A percentile compares a stretch with the other conserved stretches of the same genome.
Conservation (phyloP, 208 protist species). For the Leishmania mexicana region DNA sequence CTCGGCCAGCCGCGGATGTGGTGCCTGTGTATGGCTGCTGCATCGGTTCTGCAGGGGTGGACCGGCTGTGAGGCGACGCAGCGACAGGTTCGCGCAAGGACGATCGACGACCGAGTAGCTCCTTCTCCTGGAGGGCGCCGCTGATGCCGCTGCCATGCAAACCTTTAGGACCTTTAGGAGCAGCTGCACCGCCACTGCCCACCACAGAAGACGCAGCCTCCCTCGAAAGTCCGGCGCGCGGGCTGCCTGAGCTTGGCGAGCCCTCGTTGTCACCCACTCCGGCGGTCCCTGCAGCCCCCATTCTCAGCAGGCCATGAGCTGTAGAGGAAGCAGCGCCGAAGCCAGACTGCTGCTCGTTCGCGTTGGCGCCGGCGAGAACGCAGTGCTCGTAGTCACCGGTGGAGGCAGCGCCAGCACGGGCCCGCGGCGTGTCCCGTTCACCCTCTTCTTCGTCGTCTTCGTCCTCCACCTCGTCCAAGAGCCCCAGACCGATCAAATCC, state of each 20-base stretch:
- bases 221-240: neutral
- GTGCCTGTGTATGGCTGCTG: neutral
- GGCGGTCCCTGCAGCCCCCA: neutral
- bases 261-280: neutral
- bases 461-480: conserved; percentile 32
- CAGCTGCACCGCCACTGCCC: neutral
- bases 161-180: neutral
- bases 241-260: neutral
- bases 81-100: neutral
- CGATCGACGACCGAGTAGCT: neutral
- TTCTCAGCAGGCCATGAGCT: neutral
- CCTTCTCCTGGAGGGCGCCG: neutral
- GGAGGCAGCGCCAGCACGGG: too few species aligned
- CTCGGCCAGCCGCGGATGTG: neutral
- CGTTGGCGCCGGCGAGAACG: neutral
- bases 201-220: neutral
- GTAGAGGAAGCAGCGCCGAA: neutral
- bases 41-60: neutral
- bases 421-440: neutral
- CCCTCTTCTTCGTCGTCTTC: conserved; percentile 35
- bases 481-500: conserved; percentile 24
- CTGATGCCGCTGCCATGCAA: neutral
- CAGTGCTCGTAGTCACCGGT: neutral
- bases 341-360: neutral
- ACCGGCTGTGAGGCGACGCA: neutral